Base-by-base conservation (phyloP, 2,329 filamentous ascomycete species). In the Fusarium albidum region DNA sequence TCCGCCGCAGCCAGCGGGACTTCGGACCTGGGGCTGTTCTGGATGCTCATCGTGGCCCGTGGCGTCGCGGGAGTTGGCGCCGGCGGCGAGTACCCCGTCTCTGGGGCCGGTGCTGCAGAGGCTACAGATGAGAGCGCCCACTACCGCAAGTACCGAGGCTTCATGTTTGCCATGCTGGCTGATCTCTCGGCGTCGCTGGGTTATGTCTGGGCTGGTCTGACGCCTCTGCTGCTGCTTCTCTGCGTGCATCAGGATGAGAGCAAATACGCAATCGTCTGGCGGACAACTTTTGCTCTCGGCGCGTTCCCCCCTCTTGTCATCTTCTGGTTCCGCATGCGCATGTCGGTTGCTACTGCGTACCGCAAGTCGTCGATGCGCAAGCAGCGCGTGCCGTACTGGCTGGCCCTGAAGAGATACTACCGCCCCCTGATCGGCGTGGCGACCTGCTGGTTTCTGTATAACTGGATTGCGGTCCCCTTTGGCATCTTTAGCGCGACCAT, bases 121-220 rank as follows among this genome's bases (percentile, higher is more conserved):
- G 79, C 82, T 0, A 78, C 81, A 2, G 81, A 85, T 54, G 81
- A 84, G 60, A 74, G 69, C 40, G 67, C 61, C 8, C 61, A 67
- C 12, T 72, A 76, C 43, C 75, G 79, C 31, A 79, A 78, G 52
- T 73, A 73, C 29, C 72, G 81, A 31, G 81, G 82, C 4, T 82
- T 83, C 67, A 78, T 84, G 64, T 82, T 85, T 50, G 80, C 81
- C n/a, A 76, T 84, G 72, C 73, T 82, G 11, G 75, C 77, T 2
- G 78, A 83, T 58, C 67, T 84, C 6, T 79, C 81, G 0, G 72
- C 76, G 2, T 77, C 76, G 2, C 66, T 84, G 9, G 81, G 81
- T 1, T 83, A 81, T 55, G 76, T 81, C 5, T 80, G 76, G 64
- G 77, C 74, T 6, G 77, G 77, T 0, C 65, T 82, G 0, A 76